Evolutionary conservation across 2,329 filamentous ascomycete genomes (phyloP), one percentile per base, ranked within the genome.

Genomic region (Pseudogymnoascus sp.): DNA sequence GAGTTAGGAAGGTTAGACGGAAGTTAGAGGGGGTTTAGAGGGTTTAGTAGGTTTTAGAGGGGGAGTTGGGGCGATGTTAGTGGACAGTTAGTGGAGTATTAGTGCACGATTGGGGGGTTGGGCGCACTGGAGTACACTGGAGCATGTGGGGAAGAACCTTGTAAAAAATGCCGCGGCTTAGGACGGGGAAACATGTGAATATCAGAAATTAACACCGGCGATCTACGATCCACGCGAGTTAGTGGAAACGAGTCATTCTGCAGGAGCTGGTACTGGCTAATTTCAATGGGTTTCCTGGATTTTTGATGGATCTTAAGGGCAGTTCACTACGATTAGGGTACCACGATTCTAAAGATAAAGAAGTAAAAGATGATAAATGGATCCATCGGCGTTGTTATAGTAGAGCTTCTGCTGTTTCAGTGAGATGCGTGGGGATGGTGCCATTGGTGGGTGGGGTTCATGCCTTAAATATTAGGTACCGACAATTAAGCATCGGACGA

Each of bases 131-230:
- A 42, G 17, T 7, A 44, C 11, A 21, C 26, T 33, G 29, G 50
- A 33, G 50, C 50, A 56, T 56, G 50, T 56, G 50, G 50, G 50
- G 50, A 56, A 56, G 50, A 56, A 56, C 50, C 50, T 56, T 56
- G 50, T 33, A 56, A 56, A 56, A 56, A 56, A 56, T 56, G 50
- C 50, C 50, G 50, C 50, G 50, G 50, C 50, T 19, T 33, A 7
- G 29, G 29, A 33, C 6, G 26, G n/a, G n/a, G 17, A 33, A 56
- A 56, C 50, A 56, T 56, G 50, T 56, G 50, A 56, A 56, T 56
- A 56, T 56, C 29, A 50, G n/a, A 56, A 56, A 56, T 56, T 56
- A 21, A 15, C 26, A 33, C n/a, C 10, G 29, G 29, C 10, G 40
- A 44, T 44, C 40, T 13, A 26, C 50, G n/a, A 56, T 56, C 17